phyloP scores from a whole-genome alignment of 495 filamentous ascomycete species.

The Aspergillus nidulans region DNA sequence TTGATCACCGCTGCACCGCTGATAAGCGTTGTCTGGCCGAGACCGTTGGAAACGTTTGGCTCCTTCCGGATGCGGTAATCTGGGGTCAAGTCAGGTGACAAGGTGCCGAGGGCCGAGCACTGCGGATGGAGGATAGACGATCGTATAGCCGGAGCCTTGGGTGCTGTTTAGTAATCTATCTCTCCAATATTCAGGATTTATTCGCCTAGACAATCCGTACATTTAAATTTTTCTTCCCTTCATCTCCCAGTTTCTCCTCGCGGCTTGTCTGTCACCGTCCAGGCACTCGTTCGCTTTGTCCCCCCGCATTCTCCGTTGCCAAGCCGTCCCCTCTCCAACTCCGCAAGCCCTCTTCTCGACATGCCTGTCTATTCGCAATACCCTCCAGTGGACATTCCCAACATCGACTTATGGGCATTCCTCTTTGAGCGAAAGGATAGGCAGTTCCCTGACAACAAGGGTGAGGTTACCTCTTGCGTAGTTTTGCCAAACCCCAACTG shows the following conservation, averaged over 20 bases:
- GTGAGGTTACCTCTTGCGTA: conserved; percentile 20
- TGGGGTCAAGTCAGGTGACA: conserved; percentile 4
- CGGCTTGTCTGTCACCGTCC: neutral
- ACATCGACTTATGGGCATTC: conserved; percentile 66
- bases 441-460: conserved; percentile 56
- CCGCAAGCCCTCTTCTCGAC: conserved; percentile 13
- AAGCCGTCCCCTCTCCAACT: neutral
- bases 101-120: conserved; percentile 9
- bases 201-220: neutral
- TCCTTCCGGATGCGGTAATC: conserved; percentile 2
- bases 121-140: neutral
- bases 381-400: conserved; percentile 34
- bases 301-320: neutral
- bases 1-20: neutral
- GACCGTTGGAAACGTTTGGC: neutral
- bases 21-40: neutral
- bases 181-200: neutral
- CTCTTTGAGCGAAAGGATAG: conserved; percentile 73
- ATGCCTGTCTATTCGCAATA: conserved; percentile 44
- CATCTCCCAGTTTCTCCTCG: neutral
- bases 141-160: neutral
- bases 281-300: neutral
- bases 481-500: conserved; percentile 3
- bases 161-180: neutral
- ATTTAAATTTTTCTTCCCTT: neutral